phyloP scores from a whole-genome alignment of 495 filamentous ascomycete genomes.

The Bathelium albidoporum region DNA sequence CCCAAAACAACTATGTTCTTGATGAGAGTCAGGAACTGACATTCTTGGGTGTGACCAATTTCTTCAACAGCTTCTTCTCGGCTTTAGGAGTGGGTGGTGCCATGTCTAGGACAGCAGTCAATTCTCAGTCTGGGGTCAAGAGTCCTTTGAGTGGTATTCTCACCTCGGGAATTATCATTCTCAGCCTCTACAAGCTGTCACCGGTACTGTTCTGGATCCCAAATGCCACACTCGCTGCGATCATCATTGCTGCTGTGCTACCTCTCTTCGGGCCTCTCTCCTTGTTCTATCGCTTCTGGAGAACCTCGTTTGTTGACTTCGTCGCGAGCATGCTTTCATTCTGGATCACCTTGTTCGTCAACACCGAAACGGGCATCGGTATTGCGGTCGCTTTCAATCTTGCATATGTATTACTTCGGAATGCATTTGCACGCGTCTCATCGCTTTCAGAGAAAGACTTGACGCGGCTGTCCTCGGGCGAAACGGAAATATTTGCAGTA shows the following conservation, averaged over 20 bases:
- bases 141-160: constrained; percentile 38
- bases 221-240: constrained; percentile 39
- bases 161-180: constrained; percentile 38
- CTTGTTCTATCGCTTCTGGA: constrained; percentile 40
- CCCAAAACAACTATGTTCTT: constrained; percentile 38
- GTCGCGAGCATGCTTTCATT: constrained; percentile 40
- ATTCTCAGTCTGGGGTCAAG: constrained; percentile 31
- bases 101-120: constrained; percentile 42
- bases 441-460: constrained; percentile 10
- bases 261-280: constrained; percentile 34
- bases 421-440: constrained; percentile 30
- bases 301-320: constrained; percentile 40
- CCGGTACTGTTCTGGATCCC: constrained; percentile 43
- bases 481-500: constrained; percentile 15
- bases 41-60: constrained; percentile 39
- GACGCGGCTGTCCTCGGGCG: constrained; percentile 8
- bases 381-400: constrained; percentile 37
- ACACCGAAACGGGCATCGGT: constrained; percentile 40
- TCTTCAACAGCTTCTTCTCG: constrained; percentile 41
- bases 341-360: constrained; percentile 41
- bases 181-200: constrained; percentile 40
- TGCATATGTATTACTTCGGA: constrained; percentile 36
- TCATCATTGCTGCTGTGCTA: constrained; percentile 36
- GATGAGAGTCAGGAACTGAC: constrained; percentile 41
- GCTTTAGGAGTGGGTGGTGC: constrained; percentile 39